A percentile compares a stretch with the other conserved stretches of the same genome.
These are phyloP conservation scores for Nicotiana rustica DNA, from an alignment of 305 asterid species.

Conservation along the genomic window DNA sequence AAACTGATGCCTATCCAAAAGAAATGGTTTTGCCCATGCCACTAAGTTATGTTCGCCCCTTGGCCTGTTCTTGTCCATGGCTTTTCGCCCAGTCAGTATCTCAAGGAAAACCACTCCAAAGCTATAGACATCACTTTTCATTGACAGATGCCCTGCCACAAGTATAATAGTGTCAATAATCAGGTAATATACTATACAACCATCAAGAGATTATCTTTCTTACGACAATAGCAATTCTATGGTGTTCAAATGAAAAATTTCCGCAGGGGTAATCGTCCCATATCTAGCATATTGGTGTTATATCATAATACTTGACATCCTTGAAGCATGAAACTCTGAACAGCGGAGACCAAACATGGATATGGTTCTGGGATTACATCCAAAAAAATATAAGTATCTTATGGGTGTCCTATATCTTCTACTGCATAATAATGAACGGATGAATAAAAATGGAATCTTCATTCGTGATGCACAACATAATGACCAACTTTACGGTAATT, in stretches of 20 bases:
- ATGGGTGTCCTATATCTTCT: not conserved
- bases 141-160: conserved; percentile 74
- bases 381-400: not conserved
- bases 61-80: conserved; percentile 72
- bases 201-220: not conserved
- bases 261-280: not conserved
- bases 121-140: conserved; percentile 85
- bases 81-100: conserved; percentile 67
- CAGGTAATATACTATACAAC: not conserved
- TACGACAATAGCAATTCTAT: not conserved
- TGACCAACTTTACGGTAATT: not conserved
- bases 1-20: conserved; percentile 63
- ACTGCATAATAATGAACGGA: not conserved
- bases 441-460: not conserved
- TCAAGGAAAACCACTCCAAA: conserved; percentile 86
- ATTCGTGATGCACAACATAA: not conserved
- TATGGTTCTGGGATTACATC: not conserved
- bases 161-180: not conserved
- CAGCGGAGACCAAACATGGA: not conserved
- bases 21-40: conserved; percentile 73
- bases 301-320: not conserved
- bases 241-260: not conserved
- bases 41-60: conserved; percentile 75
- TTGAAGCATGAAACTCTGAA: not conserved
- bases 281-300: not conserved